A percentile compares a stretch with the other conserved stretches of the same genome.
phyloP scores from a whole-genome alignment of 192 early-diverging fungal species.

The Coemansia sp. region DNA sequence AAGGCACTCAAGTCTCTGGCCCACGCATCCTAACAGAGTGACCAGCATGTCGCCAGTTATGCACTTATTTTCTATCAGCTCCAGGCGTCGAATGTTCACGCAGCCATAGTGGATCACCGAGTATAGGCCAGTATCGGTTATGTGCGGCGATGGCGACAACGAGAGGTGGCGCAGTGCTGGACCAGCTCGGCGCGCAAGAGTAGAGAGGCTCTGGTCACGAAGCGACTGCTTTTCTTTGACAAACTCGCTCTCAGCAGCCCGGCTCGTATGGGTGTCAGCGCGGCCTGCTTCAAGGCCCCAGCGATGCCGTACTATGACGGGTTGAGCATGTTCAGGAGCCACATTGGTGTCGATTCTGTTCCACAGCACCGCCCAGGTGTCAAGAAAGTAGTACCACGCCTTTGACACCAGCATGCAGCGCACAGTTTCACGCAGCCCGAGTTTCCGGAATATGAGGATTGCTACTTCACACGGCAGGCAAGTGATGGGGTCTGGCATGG shows the following conservation, averaged over 20 bases:
- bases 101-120: constrained; percentile 26
- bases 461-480: constrained; percentile 22
- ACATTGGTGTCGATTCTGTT: constrained; percentile 19
- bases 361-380: constrained; percentile 27
- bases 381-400: constrained; percentile 28
- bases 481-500: constrained; percentile 28
- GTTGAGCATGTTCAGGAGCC: neutral
- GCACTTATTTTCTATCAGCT: constrained; percentile 18
- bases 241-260: neutral
- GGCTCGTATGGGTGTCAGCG: neutral
- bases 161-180: constrained; percentile 26
- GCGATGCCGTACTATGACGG: neutral
- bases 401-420: constrained; percentile 37
- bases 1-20: constrained; percentile 16
- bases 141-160: constrained; percentile 15
- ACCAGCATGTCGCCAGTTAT: constrained; percentile 14
- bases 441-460: constrained; percentile 30
- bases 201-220: constrained; percentile 14
- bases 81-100: constrained; percentile 28
- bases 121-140: constrained; percentile 15
- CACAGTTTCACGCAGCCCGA: constrained; percentile 22
- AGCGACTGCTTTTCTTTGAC: neutral
- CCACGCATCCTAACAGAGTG: constrained; percentile 1
- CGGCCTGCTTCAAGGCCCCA: neutral
- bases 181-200: constrained; percentile 29